Percentiles rank a stretch among this genome's conserved stretches.
Conservation (phyloP, 768 basidiomycete genomes). For the Tulasnella sp. region DNA sequence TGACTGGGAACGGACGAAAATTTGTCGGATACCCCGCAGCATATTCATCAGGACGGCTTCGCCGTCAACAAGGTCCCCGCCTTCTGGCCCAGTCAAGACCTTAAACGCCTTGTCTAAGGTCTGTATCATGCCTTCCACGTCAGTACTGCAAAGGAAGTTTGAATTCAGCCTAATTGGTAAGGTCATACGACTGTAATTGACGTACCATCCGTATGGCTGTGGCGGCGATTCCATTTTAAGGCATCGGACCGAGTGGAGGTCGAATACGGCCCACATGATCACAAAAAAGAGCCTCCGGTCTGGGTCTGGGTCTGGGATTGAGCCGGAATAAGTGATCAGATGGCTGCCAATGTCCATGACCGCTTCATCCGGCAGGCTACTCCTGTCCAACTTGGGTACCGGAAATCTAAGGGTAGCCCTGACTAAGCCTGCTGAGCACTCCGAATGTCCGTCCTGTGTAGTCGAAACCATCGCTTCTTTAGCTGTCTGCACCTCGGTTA, state of each 20-base stretch:
- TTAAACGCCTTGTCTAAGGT: background rate
- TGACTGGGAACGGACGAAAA: background rate
- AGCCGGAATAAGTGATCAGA: background rate
- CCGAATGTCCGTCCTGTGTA: no score
- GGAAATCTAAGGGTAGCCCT: background rate
- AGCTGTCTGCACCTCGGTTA: background rate
- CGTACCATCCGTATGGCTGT: background rate
- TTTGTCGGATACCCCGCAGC: background rate
- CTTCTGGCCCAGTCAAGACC: background rate
- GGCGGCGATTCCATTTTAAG: background rate
- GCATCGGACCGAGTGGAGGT: background rate
- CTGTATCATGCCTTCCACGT: background rate
- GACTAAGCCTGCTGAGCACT: background rate
- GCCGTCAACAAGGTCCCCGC: background rate
- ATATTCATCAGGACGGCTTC: background rate
- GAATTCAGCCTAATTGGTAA: background rate
- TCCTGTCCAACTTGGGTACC: background rate
- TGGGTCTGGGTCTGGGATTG: background rate
- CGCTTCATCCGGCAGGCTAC: background rate
- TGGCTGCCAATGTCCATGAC: background rate
- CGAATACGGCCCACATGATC: background rate
- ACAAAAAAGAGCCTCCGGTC: background rate
- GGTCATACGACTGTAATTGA: background rate
- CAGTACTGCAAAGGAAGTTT: background rate
- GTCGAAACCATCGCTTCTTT: background rate